Percentiles rank a stretch among this genome's conserved stretches.
Conservation (phyloP, 257 asterid genomes). For the Solanum appendiculatum region DNA sequence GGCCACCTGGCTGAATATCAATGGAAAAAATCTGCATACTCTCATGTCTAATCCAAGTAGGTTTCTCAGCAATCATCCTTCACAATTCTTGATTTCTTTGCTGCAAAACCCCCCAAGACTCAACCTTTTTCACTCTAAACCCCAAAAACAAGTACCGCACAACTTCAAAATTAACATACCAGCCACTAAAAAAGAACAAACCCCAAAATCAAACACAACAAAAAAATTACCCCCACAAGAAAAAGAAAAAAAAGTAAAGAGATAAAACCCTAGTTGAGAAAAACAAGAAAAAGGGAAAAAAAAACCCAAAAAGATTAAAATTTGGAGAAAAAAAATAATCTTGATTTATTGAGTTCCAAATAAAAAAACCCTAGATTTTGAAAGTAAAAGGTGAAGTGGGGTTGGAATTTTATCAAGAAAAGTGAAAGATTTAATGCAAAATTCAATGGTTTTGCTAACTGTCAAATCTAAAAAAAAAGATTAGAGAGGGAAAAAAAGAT, state of each 20-base stretch:
- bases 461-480: conserved; percentile 11
- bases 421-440: neutral
- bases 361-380: neutral
- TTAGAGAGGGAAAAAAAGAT: conserved; percentile 1
- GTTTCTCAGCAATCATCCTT: conserved; percentile 84
- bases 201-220: conserved; percentile 13
- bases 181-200: conserved; percentile 5
- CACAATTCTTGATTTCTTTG: neutral
- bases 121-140: conserved; percentile 17
- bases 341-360: neutral
- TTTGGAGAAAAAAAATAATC: neutral
- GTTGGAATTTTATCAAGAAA: neutral
- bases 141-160: conserved; percentile 7
- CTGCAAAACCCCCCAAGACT: neutral
- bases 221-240: conserved; percentile 4
- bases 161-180: neutral
- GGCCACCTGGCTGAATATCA: conserved; percentile 97
- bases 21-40: conserved; percentile 86
- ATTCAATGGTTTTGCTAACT: neutral
- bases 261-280: conserved; percentile 19
- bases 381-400: neutral
- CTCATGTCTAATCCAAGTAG: conserved; percentile 77
- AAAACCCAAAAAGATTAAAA: neutral
- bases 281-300: neutral
- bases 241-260: neutral